Evolutionary conservation across 495 filamentous ascomycete species (phyloP), one percentile per base, ranked within the genome.

Genomic region (Oidiodendron maius): DNA sequence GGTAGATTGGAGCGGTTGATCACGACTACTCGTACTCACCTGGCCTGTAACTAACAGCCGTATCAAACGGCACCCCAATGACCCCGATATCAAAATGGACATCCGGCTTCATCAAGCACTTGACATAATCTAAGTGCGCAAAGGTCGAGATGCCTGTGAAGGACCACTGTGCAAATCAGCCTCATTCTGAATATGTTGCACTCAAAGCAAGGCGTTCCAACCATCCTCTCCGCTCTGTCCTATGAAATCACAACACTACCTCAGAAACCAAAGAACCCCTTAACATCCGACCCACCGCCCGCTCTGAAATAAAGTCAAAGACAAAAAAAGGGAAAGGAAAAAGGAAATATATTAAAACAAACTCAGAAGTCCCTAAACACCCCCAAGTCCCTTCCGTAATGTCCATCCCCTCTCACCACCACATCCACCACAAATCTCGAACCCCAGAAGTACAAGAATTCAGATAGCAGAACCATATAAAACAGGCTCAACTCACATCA

Each of bases 21-120:
- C n/a, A n/a, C n/a, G n/a, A n/a, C n/a, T n/a, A n/a, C n/a, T n/a
- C n/a, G n/a, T n/a, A 25, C 67, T 35, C 62, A 81, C 84, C 84
- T 42, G 88, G 88, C 53, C 88, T 70, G 66, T 91, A 91, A 53
- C 70, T 81, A 15, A 87, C 83, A 15, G 87, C 85, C 1, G 87
- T 91, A 62, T 94, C 88, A 58, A 94, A 94, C 0, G 88, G 88
- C 1, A 80, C 87, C 1, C 88, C 88, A 41, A 94, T 11, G 40
- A 94, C 78, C 25, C 73, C 88, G 52, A 94, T 89, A 61, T 94
- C 88, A 55, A 82, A 91, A 21, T 65, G 60, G 52, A 76, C 75
- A 30, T 76, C 66, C 0, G 83, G 85, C 39, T 78, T 76, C 24
- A 81, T 81, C 2, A 93, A 70, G 56, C 87, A 93, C 45, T 84